Conservation (phyloP, 345 rosid species). For the Iberis pinnata region DNA sequence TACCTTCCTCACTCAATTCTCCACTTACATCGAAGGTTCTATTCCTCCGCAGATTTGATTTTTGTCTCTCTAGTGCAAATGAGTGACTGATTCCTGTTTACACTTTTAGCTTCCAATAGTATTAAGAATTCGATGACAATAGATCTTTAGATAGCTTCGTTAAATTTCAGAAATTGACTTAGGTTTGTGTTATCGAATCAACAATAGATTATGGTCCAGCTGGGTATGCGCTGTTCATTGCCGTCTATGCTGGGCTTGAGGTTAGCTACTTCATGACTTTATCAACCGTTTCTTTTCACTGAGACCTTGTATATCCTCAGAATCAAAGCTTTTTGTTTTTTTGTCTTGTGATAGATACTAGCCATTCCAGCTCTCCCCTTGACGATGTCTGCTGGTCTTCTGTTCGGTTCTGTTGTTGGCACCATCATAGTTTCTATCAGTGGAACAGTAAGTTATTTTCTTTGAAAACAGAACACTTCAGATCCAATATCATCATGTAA, state of each 20-base stretch:
- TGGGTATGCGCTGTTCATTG: slow-evolving; percentile 90
- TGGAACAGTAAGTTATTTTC: slow-evolving; percentile 91
- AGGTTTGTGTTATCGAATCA: slow-evolving; percentile 10
- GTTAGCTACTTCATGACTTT: slow-evolving; percentile 35
- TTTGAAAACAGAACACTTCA: too few species aligned
- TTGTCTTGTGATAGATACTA: slow-evolving; percentile 47
- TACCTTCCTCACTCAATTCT: slow-evolving; percentile 67
- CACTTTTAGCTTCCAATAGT: too few species aligned
- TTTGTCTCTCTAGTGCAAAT: too few species aligned
- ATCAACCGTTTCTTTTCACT: neutral
- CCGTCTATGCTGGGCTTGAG: slow-evolving; percentile 90
- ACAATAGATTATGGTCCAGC: slow-evolving; percentile 86
- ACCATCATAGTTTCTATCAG: slow-evolving; percentile 95
- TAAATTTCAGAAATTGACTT: neutral
- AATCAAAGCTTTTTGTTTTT: slow-evolving; percentile 9
- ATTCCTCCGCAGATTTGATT: too few species aligned
- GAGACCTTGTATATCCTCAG: neutral
- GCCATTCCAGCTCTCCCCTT: slow-evolving; percentile 95
- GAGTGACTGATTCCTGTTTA: too few species aligned
- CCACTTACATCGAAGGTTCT: slow-evolving; percentile 77
- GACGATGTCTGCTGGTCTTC: slow-evolving; percentile 99
- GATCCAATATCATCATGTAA: too few species aligned
- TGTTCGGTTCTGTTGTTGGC: slow-evolving; percentile 79
- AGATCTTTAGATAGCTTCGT: too few species aligned
- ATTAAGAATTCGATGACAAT: too few species aligned